A percentile compares a stretch with the other conserved stretches of the same genome.
phyloP scores from a whole-genome alignment of 257 asterid genomes.

The Echites panduratus region DNA sequence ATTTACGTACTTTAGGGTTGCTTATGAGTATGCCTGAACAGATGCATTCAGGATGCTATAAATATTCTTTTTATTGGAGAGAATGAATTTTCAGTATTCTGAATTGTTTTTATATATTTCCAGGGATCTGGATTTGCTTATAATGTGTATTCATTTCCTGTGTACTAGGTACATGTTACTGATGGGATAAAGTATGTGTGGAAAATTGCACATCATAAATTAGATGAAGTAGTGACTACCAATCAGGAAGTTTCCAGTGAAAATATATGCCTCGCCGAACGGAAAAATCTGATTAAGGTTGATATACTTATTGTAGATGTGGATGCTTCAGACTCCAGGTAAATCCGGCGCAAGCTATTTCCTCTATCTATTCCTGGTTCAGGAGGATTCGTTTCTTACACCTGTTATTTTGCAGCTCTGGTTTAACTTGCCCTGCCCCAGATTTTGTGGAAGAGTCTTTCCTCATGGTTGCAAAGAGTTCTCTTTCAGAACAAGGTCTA shows the following conservation, averaged over 20 bases:
- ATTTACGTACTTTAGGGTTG: neutral
- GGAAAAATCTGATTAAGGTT: slow-evolving; percentile 25
- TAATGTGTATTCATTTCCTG: neutral
- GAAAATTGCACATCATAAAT: slow-evolving; percentile 32
- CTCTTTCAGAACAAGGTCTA: slow-evolving; percentile 76
- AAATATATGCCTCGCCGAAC: slow-evolving; percentile 24
- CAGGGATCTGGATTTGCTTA: neutral
- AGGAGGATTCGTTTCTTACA: slow-evolving; percentile 2
- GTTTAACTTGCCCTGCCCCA: slow-evolving; percentile 81
- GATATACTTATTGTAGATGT: slow-evolving; percentile 84
- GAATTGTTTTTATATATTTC: neutral
- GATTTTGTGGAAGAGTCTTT: slow-evolving; percentile 80
- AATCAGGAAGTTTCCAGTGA: slow-evolving; percentile 16
- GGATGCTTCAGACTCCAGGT: slow-evolving; percentile 88
- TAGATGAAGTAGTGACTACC: slow-evolving; percentile 29
- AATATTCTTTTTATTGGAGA: neutral
- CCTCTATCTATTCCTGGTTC: neutral
- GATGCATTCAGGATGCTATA: neutral
- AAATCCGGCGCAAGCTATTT: slow-evolving; percentile 7
- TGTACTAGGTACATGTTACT: slow-evolving; percentile 51
- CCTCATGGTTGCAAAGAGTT: slow-evolving; percentile 44
- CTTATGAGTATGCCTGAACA: neutral
- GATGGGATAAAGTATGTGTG: slow-evolving; percentile 68
- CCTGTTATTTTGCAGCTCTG: slow-evolving; percentile 51
- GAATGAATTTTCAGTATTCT: neutral